A percentile compares a stretch with the other conserved stretches of the same genome.
phyloP scores from a whole-genome alignment of 139 green algal species.

The Ulvella scutata region DNA sequence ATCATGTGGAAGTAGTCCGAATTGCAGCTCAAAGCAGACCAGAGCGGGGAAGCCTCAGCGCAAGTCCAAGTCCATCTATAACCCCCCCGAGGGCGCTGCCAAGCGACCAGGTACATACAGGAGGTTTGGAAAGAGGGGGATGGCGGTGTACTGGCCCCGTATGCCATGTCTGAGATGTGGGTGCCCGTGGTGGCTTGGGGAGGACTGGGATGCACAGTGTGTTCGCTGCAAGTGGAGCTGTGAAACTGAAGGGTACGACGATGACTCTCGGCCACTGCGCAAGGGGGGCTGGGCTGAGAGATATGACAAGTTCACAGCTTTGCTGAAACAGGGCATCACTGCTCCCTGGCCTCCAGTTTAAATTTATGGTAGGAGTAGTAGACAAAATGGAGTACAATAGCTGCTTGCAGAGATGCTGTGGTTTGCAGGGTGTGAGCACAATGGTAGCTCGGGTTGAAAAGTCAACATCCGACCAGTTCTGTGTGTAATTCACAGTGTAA shows the following conservation, averaged over 20 bases:
- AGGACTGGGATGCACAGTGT: constrained; percentile 66
- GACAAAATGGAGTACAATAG: no score
- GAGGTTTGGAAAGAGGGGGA: constrained; percentile 4
- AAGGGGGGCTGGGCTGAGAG: constrained; percentile 12
- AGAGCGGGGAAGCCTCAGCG: not conserved
- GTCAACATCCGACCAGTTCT: no score
- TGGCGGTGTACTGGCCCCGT: constrained; percentile 30
- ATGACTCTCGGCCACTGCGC: constrained; percentile 54
- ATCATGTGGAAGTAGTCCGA: no score
- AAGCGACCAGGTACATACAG: not conserved
- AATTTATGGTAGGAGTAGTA: no score
- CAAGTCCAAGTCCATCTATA: not conserved
- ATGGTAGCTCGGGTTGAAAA: no score
- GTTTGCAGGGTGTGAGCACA: no score
- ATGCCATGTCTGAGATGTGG: constrained; percentile 58
- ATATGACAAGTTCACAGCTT: constrained; percentile 28
- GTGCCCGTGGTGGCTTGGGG: constrained; percentile 66
- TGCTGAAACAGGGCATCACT: constrained; percentile 27
- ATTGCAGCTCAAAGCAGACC: no score
- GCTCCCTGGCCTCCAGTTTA: constrained; percentile 20
- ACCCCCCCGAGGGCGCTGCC: not conserved
- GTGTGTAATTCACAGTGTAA: no score
- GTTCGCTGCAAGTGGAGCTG: constrained; percentile 49
- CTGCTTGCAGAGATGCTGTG: no score
- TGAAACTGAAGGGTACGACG: constrained; percentile 53